These are phyloP conservation scores for Dactylellina leptospora DNA, from an alignment of 2,329 filamentous ascomycete genomes.

Conservation along the genomic window DNA sequence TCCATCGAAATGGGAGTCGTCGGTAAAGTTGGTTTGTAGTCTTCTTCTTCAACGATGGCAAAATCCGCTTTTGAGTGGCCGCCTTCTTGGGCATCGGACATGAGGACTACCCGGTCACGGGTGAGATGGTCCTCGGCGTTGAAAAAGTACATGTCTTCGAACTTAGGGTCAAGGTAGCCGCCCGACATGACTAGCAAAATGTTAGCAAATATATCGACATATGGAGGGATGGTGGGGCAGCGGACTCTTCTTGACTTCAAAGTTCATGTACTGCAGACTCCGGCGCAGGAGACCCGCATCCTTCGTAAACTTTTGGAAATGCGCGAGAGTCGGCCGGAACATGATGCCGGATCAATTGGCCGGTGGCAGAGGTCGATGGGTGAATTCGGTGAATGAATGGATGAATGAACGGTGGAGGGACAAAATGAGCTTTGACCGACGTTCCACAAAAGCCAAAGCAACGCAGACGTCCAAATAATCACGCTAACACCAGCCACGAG, in stretches of 20 bases:
- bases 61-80: constrained; percentile 80
- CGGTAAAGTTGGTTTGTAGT: constrained; percentile 56
- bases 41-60: constrained; percentile 67
- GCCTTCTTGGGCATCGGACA: constrained; percentile 86
- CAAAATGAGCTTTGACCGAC: background rate
- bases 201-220: background rate
- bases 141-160: constrained; percentile 50
- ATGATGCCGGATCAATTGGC: constrained; percentile 29
- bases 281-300: constrained; percentile 37
- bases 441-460: constrained; percentile 24
- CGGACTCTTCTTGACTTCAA: constrained; percentile 46
- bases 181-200: constrained; percentile 32
- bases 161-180: constrained; percentile 31
- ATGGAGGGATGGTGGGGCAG: constrained; percentile 5
- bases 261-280: constrained; percentile 31
- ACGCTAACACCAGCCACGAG: no score
- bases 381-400: no score
- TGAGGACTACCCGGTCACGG: constrained; percentile 70
- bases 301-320: constrained; percentile 36
- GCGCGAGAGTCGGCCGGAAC: constrained; percentile 41
- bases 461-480: constrained; percentile 3
- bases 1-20: constrained; percentile 59
- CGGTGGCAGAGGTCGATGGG: background rate
- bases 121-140: constrained; percentile 41
- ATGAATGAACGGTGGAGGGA: background rate